Conservation (phyloP, 1,139 yeast species). For the Geotrichum histeridarum region DNA sequence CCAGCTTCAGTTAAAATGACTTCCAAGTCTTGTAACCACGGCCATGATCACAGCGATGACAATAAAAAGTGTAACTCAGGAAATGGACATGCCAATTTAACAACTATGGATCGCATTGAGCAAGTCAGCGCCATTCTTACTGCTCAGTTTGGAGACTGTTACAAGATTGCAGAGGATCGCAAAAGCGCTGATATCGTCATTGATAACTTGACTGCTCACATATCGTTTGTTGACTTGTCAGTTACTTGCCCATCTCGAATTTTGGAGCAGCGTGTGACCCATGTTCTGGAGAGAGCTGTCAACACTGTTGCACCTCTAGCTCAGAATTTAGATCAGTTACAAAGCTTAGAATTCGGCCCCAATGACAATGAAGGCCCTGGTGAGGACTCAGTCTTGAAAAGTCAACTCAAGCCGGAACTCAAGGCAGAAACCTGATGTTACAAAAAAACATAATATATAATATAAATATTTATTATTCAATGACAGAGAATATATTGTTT, state of each 20-base stretch:
- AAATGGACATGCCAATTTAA: conserved; percentile 38
- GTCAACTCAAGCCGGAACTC: conserved; percentile 39
- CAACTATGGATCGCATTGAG: conserved; percentile 48
- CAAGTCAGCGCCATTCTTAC: conserved; percentile 60
- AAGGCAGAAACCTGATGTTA: not conserved
- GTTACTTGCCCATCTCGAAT: conserved; percentile 76
- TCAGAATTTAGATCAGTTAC: conserved; percentile 19
- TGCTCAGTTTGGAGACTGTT: conserved; percentile 86
- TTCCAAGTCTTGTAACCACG: conserved; percentile 47
- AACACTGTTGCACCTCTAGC: conserved; percentile 78
- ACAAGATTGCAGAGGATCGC: conserved; percentile 42
- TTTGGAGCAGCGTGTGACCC: conserved; percentile 74
- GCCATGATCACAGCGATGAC: conserved; percentile 17
- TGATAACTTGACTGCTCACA: conserved; percentile 68
- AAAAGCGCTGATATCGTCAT: conserved; percentile 54
- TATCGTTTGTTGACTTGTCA: conserved; percentile 56
- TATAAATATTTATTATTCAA: not conserved
- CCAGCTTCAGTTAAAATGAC: conserved; percentile 91
- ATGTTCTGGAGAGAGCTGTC: conserved; percentile 70
- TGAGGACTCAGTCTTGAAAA: conserved; percentile 42
- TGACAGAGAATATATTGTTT: not conserved
- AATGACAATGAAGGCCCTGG: conserved; percentile 18
- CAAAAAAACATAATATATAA: not conserved
- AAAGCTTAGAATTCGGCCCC: not conserved
- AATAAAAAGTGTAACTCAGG: conserved; percentile 26